Evolutionary conservation across 1,284 basidiomycete genomes (phyloP), one percentile per base, ranked within the genome.

Genomic region (Apiotrichum veenhuisii): DNA sequence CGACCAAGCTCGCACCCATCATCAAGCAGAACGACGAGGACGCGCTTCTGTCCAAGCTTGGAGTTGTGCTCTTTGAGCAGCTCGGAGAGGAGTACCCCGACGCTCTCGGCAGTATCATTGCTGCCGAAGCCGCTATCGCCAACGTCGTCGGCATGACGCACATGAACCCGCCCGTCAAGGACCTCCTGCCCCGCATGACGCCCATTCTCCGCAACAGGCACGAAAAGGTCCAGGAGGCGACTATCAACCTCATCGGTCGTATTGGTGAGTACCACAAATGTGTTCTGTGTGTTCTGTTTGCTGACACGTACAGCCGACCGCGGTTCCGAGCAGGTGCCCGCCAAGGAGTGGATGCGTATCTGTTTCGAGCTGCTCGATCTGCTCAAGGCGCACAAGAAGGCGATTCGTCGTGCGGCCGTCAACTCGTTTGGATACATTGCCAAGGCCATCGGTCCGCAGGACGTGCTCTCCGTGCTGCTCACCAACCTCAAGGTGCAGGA

Each of bases 81-180:
- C 84, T 99, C 53, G 96, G 96, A 75, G 96, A 98, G 80, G 96
- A 98, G 80, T 98, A 98, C 73, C 96, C 95, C 12, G 96, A 99
- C 76, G 96, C 95, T 0, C 83, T 98, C 25, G 96, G 93, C 70
- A 95, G 91, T 79, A 97, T 99, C 78, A 99, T 98, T 74, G 91
- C 93, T 47, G 96, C 96, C 47, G 92, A 96, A 74, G 93, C 91
- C 63, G 94, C 95, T 47, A 98, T 99, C 70, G 96, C 96, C 64
- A 98, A 98, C 70, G 96, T 98, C 34, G 94, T 98, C 60, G 96
- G 96, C 79, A 98, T 99, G 96, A 97, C 95, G 14, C 92, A 98
- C 77, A 98, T 99, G 96, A 98, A 96, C 75, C 96, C 96, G 20
- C 96, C 94, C 0, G 93, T 98, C 48, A 98, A 98, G 78, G 96